Percentiles rank a stretch among this genome's conserved stretches.
Evolutionary conservation across 345 rosid genomes (phyloP).

Genomic region (Rubroshorea leprosula): DNA sequence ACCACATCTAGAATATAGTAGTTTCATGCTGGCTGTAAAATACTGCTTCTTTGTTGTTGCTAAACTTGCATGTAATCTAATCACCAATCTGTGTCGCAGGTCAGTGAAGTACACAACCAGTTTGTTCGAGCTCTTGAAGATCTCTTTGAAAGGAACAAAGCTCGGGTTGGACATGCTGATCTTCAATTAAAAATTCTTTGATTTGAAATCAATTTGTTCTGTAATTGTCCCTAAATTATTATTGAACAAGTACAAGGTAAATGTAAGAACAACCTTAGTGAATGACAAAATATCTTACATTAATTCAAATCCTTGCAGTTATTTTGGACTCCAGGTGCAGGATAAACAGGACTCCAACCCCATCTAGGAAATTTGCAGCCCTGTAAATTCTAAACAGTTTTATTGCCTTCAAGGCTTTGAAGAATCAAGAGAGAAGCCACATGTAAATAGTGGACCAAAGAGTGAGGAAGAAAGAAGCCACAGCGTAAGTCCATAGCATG

Average conservation of each 20-base stretch:
- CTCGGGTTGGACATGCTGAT: conserved; percentile 48
- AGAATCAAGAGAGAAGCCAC: neutral
- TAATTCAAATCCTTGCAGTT: no score
- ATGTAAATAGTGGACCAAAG: neutral
- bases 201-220: conserved; percentile 7
- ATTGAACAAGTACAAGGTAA: neutral
- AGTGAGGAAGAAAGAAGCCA: neutral
- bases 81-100: conserved; percentile 21
- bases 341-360: no score
- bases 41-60: neutral
- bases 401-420: neutral
- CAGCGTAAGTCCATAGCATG: neutral
- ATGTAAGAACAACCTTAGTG: neutral
- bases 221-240: neutral
- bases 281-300: neutral
- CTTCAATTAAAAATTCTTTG: conserved; percentile 61
- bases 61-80: neutral
- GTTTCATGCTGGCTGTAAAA: neutral
- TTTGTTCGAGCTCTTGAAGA: conserved; percentile 65
- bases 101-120: conserved; percentile 45
- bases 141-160: conserved; percentile 74
- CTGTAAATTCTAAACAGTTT: no score
- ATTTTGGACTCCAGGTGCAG: no score
- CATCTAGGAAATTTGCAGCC: no score
- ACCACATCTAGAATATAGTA: no score